Percentiles rank a stretch among this genome's conserved stretches.
Evolutionary conservation across 768 basidiomycete genomes (phyloP).

Genomic region (Galerina sulciceps): DNA sequence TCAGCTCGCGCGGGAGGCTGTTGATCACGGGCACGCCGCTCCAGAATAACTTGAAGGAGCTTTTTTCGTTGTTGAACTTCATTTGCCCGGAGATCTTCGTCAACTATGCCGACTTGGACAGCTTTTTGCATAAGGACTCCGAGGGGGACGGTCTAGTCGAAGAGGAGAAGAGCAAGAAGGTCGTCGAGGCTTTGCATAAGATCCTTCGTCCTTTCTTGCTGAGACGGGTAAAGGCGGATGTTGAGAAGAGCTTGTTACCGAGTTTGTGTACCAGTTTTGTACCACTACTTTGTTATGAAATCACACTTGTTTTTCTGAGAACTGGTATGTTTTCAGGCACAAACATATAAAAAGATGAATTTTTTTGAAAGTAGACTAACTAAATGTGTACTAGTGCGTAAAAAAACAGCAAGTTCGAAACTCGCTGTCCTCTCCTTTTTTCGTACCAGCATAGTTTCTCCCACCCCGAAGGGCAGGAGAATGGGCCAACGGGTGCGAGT

Average conservation of each 20-base stretch:
- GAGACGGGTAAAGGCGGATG: conserved; percentile 93
- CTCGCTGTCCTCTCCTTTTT: too few species aligned
- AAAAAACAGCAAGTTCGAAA: too few species aligned
- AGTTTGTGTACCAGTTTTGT: conserved; percentile 56
- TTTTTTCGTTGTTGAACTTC: conserved; percentile 96
- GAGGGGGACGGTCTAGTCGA: conserved; percentile 61
- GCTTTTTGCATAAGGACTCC: conserved; percentile 93
- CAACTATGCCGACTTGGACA: conserved; percentile 90
- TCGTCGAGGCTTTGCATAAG: conserved; percentile 97
- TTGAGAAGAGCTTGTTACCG: conserved; percentile 94
- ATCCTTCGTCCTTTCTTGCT: conserved; percentile 95
- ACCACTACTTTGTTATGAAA: too few species aligned
- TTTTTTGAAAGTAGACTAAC: too few species aligned
- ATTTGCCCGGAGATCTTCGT: conserved; percentile 97
- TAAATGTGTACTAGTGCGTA: too few species aligned
- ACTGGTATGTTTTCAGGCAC: background rate
- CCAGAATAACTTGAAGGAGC: conserved; percentile 96
- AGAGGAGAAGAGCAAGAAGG: conserved; percentile 87
- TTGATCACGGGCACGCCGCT: conserved; percentile 98
- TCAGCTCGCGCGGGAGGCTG: conserved; percentile 84
- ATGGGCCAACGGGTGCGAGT: too few species aligned
- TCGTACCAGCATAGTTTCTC: too few species aligned
- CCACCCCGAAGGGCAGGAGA: too few species aligned
- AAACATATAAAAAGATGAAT: background rate
- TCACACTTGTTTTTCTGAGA: too few species aligned